Evolutionary conservation across 495 filamentous ascomycete species (phyloP).

Genomic region (Tuber calosporum): DNA sequence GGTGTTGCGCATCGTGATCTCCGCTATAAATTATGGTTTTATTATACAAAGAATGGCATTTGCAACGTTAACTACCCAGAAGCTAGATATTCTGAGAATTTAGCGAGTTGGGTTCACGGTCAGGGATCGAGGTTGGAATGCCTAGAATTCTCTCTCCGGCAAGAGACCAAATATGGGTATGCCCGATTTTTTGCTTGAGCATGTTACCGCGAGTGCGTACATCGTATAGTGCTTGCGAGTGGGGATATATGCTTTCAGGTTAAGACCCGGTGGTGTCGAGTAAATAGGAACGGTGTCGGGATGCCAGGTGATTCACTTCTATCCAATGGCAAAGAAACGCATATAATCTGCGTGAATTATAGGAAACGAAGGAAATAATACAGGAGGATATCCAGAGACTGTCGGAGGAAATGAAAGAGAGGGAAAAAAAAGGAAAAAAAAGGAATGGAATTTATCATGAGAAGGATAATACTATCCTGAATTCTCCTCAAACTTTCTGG

Average conservation of each 20-base stretch:
- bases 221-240: neutral
- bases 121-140: neutral
- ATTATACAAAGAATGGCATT: neutral
- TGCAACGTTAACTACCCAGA: neutral
- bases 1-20: neutral
- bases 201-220: neutral
- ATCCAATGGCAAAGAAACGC: too few relatives aligned
- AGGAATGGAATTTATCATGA: too few relatives aligned
- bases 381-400: too few relatives aligned
- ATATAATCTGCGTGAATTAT: too few relatives aligned
- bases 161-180: neutral
- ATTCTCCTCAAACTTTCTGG: too few relatives aligned
- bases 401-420: too few relatives aligned
- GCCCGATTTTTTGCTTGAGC: neutral
- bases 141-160: too few relatives aligned
- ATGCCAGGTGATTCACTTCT: too few relatives aligned
- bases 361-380: too few relatives aligned
- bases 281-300: too few relatives aligned
- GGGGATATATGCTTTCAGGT: neutral
- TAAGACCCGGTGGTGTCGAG: neutral
- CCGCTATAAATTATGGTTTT: neutral
- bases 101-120: neutral
- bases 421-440: too few relatives aligned
- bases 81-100: neutral
- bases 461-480: too few relatives aligned